phyloP scores from a whole-genome alignment of 495 filamentous ascomycete species.

The Extremus antarcticus region DNA sequence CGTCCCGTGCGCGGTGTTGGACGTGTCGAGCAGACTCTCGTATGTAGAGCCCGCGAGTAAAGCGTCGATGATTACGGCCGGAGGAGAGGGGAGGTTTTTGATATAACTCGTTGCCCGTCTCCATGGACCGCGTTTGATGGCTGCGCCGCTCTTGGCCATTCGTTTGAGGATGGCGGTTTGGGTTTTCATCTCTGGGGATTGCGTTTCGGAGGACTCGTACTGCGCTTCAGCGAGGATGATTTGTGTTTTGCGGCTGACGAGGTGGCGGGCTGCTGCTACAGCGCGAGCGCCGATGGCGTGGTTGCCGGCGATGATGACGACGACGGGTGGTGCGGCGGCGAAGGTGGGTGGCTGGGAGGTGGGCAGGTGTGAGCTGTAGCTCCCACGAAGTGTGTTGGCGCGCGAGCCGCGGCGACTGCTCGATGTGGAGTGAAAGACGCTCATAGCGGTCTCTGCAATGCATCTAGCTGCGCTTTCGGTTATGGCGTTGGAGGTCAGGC shows the following conservation, averaged over 20 bases:
- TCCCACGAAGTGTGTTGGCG: constrained; percentile 29
- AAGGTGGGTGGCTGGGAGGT: constrained; percentile 38
- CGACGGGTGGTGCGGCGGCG: constrained; percentile 32
- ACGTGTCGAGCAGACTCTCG: constrained; percentile 59
- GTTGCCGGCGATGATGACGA: constrained; percentile 79
- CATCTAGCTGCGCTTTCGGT: constrained; percentile 82
- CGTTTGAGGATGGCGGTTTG: constrained; percentile 62
- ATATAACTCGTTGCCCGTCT: constrained; percentile 31
- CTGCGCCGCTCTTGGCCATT: constrained; percentile 64
- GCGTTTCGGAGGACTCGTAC: constrained; percentile 3
- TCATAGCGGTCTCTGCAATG: constrained; percentile 71
- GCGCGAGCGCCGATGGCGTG: constrained; percentile 75
- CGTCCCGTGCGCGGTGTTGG: neutral
- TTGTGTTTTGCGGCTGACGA: constrained; percentile 66
- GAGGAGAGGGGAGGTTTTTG: constrained; percentile 46
- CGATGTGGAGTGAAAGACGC: constrained; percentile 35
- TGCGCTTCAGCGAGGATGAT: constrained; percentile 50
- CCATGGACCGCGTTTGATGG: constrained; percentile 38
- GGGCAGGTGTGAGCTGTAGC: constrained; percentile 23
- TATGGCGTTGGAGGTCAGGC: constrained; percentile 78
- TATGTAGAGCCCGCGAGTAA: constrained; percentile 75
- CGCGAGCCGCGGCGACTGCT: constrained; percentile 30
- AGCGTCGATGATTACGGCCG: constrained; percentile 81
- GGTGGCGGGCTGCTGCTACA: constrained; percentile 73
- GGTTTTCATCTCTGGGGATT: constrained; percentile 20